These are phyloP conservation scores for Seminavis robusta DNA, from an alignment of 108 stramenopile genomes.

Conservation along the genomic window DNA sequence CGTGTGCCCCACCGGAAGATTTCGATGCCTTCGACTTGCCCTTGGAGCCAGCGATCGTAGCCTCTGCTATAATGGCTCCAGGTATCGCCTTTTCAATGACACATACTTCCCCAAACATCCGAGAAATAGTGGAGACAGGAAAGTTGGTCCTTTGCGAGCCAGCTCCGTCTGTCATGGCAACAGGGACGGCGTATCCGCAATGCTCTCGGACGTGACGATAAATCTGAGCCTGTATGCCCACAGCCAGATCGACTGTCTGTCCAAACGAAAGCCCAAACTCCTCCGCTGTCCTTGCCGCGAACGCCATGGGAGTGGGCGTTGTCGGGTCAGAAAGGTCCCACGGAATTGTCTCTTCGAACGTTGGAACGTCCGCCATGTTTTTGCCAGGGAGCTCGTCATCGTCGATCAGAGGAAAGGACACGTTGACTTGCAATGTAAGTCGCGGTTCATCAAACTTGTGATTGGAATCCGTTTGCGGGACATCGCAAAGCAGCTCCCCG, in stretches of 20 bases:
- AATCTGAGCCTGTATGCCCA: conserved; percentile 59
- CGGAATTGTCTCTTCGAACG: conserved; percentile 38
- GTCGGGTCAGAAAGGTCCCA: conserved; percentile 64
- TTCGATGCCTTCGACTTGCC: no score
- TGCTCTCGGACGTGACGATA: conserved; percentile 29
- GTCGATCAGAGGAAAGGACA: conserved; percentile 53
- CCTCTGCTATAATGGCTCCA: no score
- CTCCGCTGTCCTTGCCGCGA: conserved; percentile 44
- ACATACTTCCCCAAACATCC: conserved; percentile 14
- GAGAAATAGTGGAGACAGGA: background rate
- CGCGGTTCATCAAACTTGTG: conserved; percentile 40
- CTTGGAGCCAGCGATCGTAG: no score
- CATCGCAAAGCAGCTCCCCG: conserved; percentile 59
- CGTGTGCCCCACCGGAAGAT: no score
- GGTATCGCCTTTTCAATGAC: no score
- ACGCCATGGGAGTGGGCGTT: conserved; percentile 54
- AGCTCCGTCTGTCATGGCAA: conserved; percentile 36
- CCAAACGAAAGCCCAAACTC: conserved; percentile 66
- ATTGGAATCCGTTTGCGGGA: conserved; percentile 65
- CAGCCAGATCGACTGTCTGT: conserved; percentile 57
- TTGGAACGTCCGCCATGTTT: conserved; percentile 14
- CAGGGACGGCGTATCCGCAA: conserved; percentile 31
- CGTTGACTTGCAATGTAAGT: conserved; percentile 18
- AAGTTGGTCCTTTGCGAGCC: conserved; percentile 5
- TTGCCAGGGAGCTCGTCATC: background rate